A percentile compares a stretch with the other conserved stretches of the same genome.
These are phyloP conservation scores for Aspergillus ellipticus DNA, from an alignment of 495 filamentous ascomycete species.

Conservation along the genomic window DNA sequence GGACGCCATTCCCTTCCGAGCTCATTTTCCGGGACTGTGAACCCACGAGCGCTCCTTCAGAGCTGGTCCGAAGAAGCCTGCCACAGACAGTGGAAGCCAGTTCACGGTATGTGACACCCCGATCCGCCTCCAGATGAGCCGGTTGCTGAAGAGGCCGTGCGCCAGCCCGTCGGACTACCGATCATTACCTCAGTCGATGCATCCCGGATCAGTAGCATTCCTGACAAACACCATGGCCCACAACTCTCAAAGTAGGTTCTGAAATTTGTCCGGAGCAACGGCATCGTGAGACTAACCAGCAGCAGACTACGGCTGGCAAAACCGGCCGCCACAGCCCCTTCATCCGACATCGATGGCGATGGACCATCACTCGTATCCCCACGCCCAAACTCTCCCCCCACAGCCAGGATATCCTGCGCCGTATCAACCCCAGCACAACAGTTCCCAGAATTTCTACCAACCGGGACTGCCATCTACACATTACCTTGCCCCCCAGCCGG, in stretches of 20 bases:
- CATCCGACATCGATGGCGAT: slow-evolving; percentile 19
- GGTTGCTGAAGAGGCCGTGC: neutral
- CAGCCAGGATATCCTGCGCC: slow-evolving; percentile 15
- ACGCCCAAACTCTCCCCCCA: slow-evolving; percentile 15
- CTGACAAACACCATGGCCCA: slow-evolving; percentile 18
- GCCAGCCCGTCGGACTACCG: neutral
- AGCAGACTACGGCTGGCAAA: slow-evolving; percentile 25
- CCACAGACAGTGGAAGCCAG: neutral
- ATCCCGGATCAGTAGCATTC: slow-evolving; percentile 5
- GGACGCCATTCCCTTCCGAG: neutral
- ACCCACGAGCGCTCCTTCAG: neutral
- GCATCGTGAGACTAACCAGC: slow-evolving; percentile 6
- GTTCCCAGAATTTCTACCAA: slow-evolving; percentile 19
- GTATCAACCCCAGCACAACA: slow-evolving; percentile 15
- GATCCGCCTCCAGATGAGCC: neutral
- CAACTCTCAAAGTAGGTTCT: slow-evolving; percentile 21
- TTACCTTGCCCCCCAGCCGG: slow-evolving; percentile 20
- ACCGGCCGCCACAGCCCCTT: slow-evolving; percentile 19
- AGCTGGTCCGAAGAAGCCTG: neutral
- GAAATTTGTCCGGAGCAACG: neutral
- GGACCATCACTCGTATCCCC: slow-evolving; percentile 21
- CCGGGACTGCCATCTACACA: slow-evolving; percentile 15
- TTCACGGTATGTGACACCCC: neutral
- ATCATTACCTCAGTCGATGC: slow-evolving; percentile 1
- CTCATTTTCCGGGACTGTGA: neutral